These are phyloP conservation scores for Avena atlantica DNA, from an alignment of 176 grass and related monocot genomes.

Conservation along the genomic window DNA sequence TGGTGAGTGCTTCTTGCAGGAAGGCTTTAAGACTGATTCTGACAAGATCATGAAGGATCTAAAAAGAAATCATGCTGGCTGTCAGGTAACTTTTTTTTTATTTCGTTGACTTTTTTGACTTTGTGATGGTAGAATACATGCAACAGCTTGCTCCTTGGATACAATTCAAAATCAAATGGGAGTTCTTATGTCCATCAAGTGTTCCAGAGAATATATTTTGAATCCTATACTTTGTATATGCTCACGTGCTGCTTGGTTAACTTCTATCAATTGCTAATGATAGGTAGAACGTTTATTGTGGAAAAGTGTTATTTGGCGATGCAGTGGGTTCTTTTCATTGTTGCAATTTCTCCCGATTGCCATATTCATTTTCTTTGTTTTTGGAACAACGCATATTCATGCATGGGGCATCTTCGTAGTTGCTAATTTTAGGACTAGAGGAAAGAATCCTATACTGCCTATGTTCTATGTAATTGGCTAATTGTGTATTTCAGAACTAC, in stretches of 20 bases:
- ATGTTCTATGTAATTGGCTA: slow-evolving; percentile 35
- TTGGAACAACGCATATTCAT: neutral
- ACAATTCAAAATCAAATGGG: slow-evolving; percentile 14
- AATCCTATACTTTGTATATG: neutral
- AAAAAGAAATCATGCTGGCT: slow-evolving; percentile 63
- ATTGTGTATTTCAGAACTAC: neutral
- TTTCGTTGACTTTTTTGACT: neutral
- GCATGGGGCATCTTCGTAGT: slow-evolving; percentile 1
- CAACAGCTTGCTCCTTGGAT: slow-evolving; percentile 19
- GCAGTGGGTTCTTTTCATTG: neutral
- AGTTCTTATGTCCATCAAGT: neutral
- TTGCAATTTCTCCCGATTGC: neutral
- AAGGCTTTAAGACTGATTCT: slow-evolving; percentile 90
- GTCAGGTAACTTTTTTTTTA: slow-evolving; percentile 69
- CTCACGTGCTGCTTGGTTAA: neutral
- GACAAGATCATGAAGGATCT: slow-evolving; percentile 94
- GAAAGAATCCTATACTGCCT: neutral
- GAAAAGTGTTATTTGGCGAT: slow-evolving; percentile 14
- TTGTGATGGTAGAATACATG: slow-evolving; percentile 4
- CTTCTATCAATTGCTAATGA: neutral
- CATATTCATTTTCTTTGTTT: slow-evolving; percentile 17
- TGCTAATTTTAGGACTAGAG: neutral
- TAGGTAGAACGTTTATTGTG: neutral
- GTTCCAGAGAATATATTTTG: slow-evolving; percentile 12
- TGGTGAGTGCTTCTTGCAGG: slow-evolving; percentile 56